These are phyloP conservation scores for Claviceps digitariae DNA, from an alignment of 2,329 filamentous ascomycete genomes.

Conservation along the genomic window DNA sequence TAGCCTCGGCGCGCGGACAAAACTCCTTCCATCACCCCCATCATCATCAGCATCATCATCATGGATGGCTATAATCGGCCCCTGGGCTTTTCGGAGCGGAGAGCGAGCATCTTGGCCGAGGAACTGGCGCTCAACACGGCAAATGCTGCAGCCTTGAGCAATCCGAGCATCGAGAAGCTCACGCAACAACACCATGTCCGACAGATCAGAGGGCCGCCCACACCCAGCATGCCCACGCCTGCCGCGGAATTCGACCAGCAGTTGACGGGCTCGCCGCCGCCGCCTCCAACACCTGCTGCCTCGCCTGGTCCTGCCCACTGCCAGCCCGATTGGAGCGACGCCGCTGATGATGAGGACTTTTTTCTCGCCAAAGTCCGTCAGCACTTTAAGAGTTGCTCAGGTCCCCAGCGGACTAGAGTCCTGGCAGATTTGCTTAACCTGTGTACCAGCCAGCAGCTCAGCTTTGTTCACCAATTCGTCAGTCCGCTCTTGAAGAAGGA, in stretches of 20 bases:
- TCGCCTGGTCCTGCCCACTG: slow-evolving; percentile 49
- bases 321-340: slow-evolving; percentile 61
- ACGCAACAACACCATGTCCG: slow-evolving; percentile 22
- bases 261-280: slow-evolving; percentile 46
- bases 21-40: neutral
- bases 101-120: slow-evolving; percentile 44
- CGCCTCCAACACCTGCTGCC: slow-evolving; percentile 51
- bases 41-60: slow-evolving; percentile 1
- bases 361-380: slow-evolving; percentile 67
- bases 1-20: neutral
- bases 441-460: slow-evolving; percentile 88
- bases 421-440: slow-evolving; percentile 82
- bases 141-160: slow-evolving; percentile 28
- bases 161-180: slow-evolving; percentile 36
- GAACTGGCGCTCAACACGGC: slow-evolving; percentile 40
- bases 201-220: slow-evolving; percentile 44
- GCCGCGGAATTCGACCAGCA: slow-evolving; percentile 50
- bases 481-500: slow-evolving; percentile 91
- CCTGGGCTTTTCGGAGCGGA: slow-evolving; percentile 47
- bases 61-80: slow-evolving; percentile 30
- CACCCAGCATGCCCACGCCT: slow-evolving; percentile 52
- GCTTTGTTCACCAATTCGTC: slow-evolving; percentile 93
- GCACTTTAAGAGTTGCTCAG: slow-evolving; percentile 66
- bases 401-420: slow-evolving; percentile 64
- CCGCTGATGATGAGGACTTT: slow-evolving; percentile 68